Base-by-base conservation (phyloP, 1,284 basidiomycete species). In the Lignosus rhinocerotis region DNA sequence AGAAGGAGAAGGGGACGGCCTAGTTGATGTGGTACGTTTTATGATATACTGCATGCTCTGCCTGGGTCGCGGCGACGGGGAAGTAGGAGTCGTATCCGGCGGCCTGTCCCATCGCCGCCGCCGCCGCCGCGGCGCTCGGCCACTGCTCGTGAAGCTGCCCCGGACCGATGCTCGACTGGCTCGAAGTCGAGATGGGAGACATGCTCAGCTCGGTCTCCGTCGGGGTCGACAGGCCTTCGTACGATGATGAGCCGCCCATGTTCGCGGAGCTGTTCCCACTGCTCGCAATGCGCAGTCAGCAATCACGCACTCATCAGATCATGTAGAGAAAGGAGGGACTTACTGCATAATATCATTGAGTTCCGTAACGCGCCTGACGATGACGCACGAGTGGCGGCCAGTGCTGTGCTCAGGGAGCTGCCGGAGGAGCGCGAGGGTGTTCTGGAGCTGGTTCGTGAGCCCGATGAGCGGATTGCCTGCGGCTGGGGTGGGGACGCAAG, bases 61-160 rank as follows among this genome's bases (percentile, higher is more conserved):
- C 33, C 57, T 65, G 66, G 36, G 69, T 58, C 56, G 62, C 54
- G 16, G 79, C 72, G 64, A 85, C 75, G 50, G 87, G 82, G 68
- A 90, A 90, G 70, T 90, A 90, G 12, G 86, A 78, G 60, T 86
- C 87, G 73, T 87, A 90, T 41, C 80, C 80, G 30, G 79, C 70
- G 39, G 79, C 75, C 25, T 80, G 74, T 63, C 67, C 60, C 59
- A 69, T 68, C 21, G 64, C 55, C 32, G 86, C 25, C 2, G 25
- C 25, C 2, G 25, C 25, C 2, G 25, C 25, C 2, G 25, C 25
- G 25, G 25, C 76, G 57, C 80, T 76, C 55, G 78, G 80, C 86
- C 86, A 88, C 50, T 61, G 59, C 70, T 87, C 66, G 47, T 68
- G 64, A 21, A 67, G 51, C 21, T 60, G 50, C 42, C 48, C 33